These are phyloP conservation scores for Thermoascus crustaceus DNA, from an alignment of 2,329 filamentous ascomycete genomes.

Conservation along the genomic window DNA sequence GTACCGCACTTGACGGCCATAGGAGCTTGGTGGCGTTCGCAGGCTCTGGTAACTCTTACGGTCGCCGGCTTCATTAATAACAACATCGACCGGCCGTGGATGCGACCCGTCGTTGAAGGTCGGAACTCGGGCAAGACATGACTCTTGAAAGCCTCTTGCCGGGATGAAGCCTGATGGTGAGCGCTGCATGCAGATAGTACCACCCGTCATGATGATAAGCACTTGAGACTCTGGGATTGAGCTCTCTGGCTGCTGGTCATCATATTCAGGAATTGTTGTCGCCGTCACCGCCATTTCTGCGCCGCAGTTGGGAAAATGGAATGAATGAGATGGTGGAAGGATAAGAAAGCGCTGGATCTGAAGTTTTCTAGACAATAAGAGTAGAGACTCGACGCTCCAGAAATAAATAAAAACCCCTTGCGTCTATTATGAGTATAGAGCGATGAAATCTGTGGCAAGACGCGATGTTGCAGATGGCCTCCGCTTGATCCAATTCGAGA, in stretches of 20 bases:
- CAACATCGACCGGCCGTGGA: slow-evolving; percentile 48
- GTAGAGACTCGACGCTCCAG: too few species aligned
- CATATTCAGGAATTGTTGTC: slow-evolving; percentile 15
- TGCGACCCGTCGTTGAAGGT: slow-evolving; percentile 74
- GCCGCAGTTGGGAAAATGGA: too few species aligned
- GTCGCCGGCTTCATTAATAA: slow-evolving; percentile 42
- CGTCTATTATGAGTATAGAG: too few species aligned
- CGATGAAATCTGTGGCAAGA: too few species aligned
- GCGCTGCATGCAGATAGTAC: slow-evolving; percentile 78
- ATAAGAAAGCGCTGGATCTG: too few species aligned
- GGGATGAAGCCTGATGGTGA: slow-evolving; percentile 74
- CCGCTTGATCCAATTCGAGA: too few species aligned
- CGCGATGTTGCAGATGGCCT: too few species aligned
- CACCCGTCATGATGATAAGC: slow-evolving; percentile 80
- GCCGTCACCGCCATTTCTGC: slow-evolving; percentile 14
- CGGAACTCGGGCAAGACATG: slow-evolving; percentile 70
- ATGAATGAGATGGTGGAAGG: too few species aligned
- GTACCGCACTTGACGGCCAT: slow-evolving; percentile 74
- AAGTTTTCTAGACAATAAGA: too few species aligned
- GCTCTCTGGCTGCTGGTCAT: slow-evolving; percentile 14
- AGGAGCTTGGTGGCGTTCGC: slow-evolving; percentile 70
- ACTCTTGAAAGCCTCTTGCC: slow-evolving; percentile 69
- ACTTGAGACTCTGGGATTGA: slow-evolving; percentile 65
- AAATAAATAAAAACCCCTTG: too few species aligned
- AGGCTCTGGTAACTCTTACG: slow-evolving; percentile 56